Evolutionary conservation across 148 eudicot genomes (phyloP).

Genomic region (Rhododendron griersonianum): DNA sequence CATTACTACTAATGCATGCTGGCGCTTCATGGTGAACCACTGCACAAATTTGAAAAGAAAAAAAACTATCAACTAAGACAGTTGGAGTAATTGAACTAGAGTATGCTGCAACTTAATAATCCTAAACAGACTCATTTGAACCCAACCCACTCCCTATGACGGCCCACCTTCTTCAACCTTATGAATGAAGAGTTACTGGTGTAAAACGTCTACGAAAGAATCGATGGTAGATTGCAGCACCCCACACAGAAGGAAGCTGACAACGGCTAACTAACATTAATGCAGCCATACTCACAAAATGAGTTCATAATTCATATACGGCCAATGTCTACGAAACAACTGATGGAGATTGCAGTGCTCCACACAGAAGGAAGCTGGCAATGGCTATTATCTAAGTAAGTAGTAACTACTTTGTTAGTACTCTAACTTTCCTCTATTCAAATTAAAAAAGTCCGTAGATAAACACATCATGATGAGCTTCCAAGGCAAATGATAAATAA

Average conservation of each 20-base stretch:
- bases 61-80: slow-evolving; percentile 4
- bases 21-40: slow-evolving; percentile 99
- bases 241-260: neutral
- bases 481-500: neutral
- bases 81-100: neutral
- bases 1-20: slow-evolving; percentile 67
- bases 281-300: neutral
- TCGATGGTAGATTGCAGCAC: neutral
- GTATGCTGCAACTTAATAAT: neutral
- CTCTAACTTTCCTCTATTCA: neutral
- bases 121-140: neutral
- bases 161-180: neutral
- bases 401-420: neutral
- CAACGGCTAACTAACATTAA: neutral
- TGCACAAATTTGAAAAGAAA: slow-evolving; percentile 30
- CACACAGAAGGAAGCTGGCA: neutral
- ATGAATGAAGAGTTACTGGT: neutral
- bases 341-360: neutral
- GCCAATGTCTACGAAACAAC: neutral
- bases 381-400: neutral
- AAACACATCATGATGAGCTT: neutral
- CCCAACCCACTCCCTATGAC: neutral
- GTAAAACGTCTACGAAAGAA: neutral
- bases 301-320: too few species aligned
- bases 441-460: neutral